Evolutionary conservation across 2,329 filamentous ascomycete species (phyloP).

Genomic region (Orbilia brochopaga): DNA sequence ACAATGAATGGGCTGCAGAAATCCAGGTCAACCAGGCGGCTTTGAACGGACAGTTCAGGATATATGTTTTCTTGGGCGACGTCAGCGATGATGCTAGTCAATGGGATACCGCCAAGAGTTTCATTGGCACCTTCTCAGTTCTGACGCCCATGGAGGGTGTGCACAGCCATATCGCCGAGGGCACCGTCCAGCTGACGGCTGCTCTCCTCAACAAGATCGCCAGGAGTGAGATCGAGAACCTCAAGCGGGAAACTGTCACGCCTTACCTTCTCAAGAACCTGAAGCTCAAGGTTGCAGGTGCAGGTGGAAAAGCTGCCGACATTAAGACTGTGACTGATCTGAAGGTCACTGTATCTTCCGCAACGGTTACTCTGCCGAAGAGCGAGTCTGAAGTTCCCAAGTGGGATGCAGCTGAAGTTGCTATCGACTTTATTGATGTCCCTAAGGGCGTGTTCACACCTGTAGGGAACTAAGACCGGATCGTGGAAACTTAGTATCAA

Average conservation of each 20-base stretch:
- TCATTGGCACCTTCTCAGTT: slow-evolving; percentile 20
- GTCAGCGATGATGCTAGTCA: not conserved
- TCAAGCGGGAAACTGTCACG: slow-evolving; percentile 55
- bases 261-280: slow-evolving; percentile 55
- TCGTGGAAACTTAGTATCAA: no score
- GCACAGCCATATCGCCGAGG: slow-evolving; percentile 56
- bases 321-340: slow-evolving; percentile 54
- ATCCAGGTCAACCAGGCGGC: slow-evolving; percentile 15
- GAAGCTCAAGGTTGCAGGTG: slow-evolving; percentile 55
- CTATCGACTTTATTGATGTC: slow-evolving; percentile 52
- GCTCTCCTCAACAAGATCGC: slow-evolving; percentile 56
- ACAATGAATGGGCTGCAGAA: slow-evolving; percentile 19
- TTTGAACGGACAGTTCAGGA: slow-evolving; percentile 9
- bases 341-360: slow-evolving; percentile 54
- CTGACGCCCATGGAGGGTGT: not conserved
- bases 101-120: slow-evolving; percentile 14
- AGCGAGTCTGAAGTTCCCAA: slow-evolving; percentile 47
- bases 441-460: slow-evolving; percentile 9
- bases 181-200: slow-evolving; percentile 58
- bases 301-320: slow-evolving; percentile 40
- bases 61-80: slow-evolving; percentile 22
- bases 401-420: slow-evolving; percentile 54
- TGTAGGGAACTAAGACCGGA: not conserved
- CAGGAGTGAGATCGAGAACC: slow-evolving; percentile 54
- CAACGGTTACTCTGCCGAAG: slow-evolving; percentile 53